Evolutionary conservation across 1,284 basidiomycete species (phyloP), one percentile per base, ranked within the genome.

Genomic region (Neotropicomus parvogracilis): DNA sequence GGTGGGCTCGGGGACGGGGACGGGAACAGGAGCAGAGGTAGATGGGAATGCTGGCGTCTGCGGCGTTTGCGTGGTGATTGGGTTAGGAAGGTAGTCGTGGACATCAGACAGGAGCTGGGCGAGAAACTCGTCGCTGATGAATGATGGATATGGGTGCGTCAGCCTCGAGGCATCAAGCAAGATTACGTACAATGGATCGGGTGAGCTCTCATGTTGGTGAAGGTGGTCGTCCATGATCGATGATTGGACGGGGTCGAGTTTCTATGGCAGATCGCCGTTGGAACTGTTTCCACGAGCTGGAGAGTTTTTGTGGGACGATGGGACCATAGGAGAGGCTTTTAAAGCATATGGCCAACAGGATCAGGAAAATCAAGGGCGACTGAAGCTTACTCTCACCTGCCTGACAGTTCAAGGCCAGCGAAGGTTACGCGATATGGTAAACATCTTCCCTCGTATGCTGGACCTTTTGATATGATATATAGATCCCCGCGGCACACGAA

Each of bases 21-120:
- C n/a, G 17, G 42, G 6, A 7, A 8, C 14, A 16, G 27, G 12
- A 13, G 17, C 13, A 10, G 19, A 31, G 12, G 21, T 7, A 16
- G 28, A 39, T 2, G 20, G 12, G 6, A 21, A n/a, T 13, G 32
- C 28, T 2, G 40, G 20, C 6, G 17, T 4, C 2, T n/a, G 10
- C 11, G 7, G 9, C 6, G 20, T 10, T 3, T 31, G 13, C 1
- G 12, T 16, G 7, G 14, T 2, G 9, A 26, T 14, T 9, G 31
- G 17, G 2, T 4, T 10, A 13, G 53, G 33, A 6, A 45, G 6
- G 19, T 39, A 24, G 3, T 41, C 48, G 0, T 50, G 40, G n/a
- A 41, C 39, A 36, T 62, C 47, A 1, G n/a, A n/a, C 6, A 52
- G 33, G 7, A 59, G 35, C 13, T 43, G 57, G 1, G 59, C 50